Base-by-base conservation (phyloP, 1,284 basidiomycete species). In the Coniferiporia sulphurascens region DNA sequence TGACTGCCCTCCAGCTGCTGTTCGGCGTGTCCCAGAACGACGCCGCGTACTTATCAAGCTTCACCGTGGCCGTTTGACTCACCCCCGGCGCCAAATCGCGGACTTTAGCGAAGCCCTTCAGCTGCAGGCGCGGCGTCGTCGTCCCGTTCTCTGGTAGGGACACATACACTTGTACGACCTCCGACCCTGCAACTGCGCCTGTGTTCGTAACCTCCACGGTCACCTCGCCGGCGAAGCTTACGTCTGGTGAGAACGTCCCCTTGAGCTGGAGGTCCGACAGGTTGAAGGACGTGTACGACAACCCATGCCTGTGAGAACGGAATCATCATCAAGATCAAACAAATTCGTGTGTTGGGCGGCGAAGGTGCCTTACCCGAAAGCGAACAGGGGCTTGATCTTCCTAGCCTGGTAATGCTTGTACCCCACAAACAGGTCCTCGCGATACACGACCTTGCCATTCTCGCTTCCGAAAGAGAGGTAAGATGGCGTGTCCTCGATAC, bases 251-350 rank as follows among this genome's bases (percentile, higher is more conserved):
- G 9, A 68, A 61, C 13, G 69, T 65, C 21, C 65, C 67, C 32
- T 75, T 74, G 45, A 73, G 63, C 35, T 65, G 36, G 15, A 88
- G 70, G 56, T 78, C 71, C 0, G 78, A 77, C 55, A 87, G 76
- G 4, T 73, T 71, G 72, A 92, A 92, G 0, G 76, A 78, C 5
- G 88, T 87, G 72, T 91, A 92, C 3, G 86, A 89, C 38, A 91
- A 72, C 7, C 90, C 90, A 69, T 80, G 81, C 6, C 84, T 81
- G 59, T 4, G 38, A 35, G 46, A 70, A 49, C 58, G 35, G 46
- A 32, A 55, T 46, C 58, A 21, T 43, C 53, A 54, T 21, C 21
- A 27, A 49, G 38, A 32, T 45, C 70, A 49, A 59, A 36, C 46
- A 34, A 54, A 48, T 58, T 19, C 41, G 55, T 53, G 32, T 19